Percentiles rank a stretch among this genome's conserved stretches.
Evolutionary conservation across 1,284 basidiomycete species (phyloP).

Genomic region (Cutaneotrichosporon sp.): DNA sequence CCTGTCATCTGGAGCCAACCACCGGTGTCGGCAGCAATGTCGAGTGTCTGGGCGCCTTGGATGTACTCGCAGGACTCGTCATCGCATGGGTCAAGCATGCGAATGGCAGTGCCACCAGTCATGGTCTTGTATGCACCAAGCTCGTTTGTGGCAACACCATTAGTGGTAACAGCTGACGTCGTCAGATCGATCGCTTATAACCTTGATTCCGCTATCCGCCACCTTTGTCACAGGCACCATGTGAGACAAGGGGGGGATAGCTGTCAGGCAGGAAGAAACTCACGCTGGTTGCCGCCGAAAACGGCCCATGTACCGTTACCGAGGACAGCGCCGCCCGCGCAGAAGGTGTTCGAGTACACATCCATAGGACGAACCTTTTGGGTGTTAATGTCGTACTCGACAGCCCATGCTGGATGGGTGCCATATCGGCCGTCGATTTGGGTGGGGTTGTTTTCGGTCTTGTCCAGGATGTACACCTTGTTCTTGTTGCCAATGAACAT

Average conservation of each 20-base stretch:
- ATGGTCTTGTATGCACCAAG: slow-evolving; percentile 51
- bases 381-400: slow-evolving; percentile 51
- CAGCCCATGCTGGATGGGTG: slow-evolving; percentile 48
- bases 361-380: slow-evolving; percentile 58
- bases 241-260: slow-evolving; percentile 2
- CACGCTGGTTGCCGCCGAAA: slow-evolving; percentile 62
- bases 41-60: slow-evolving; percentile 57
- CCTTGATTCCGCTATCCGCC: background rate
- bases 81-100: slow-evolving; percentile 68
- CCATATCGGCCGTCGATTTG: slow-evolving; percentile 51
- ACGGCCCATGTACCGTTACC: slow-evolving; percentile 55
- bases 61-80: slow-evolving; percentile 68
- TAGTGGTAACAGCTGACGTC: slow-evolving; percentile 34
- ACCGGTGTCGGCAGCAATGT: slow-evolving; percentile 31
- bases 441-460: slow-evolving; percentile 56
- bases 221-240: background rate
- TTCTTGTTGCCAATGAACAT: slow-evolving; percentile 51
- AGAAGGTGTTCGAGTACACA: slow-evolving; percentile 76
- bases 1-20: slow-evolving; percentile 68
- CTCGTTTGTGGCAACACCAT: slow-evolving; percentile 38
- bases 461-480: slow-evolving; percentile 53
- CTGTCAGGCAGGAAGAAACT: slow-evolving; percentile 51
- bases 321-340: slow-evolving; percentile 51
- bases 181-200: too few relatives aligned
- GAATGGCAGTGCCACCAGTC: slow-evolving; percentile 61